These are phyloP conservation scores for Aspergillus diversus DNA, from an alignment of 495 filamentous ascomycete genomes.

Conservation along the genomic window DNA sequence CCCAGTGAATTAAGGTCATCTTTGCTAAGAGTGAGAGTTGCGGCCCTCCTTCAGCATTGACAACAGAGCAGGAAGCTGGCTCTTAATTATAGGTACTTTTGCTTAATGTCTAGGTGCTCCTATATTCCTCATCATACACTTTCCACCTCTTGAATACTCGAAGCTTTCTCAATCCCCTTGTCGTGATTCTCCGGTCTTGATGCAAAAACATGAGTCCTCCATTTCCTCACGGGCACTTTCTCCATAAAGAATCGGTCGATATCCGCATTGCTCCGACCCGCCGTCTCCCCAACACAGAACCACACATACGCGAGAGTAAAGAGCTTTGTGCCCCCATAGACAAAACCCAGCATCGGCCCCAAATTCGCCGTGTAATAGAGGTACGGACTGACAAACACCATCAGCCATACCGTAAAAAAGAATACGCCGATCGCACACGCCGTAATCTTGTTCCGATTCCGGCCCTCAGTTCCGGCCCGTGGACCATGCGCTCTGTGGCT, in stretches of 20 bases:
- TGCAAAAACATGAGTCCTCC: constrained; percentile 27
- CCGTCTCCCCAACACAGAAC: constrained; percentile 47
- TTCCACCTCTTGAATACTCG: no score
- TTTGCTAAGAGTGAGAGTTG: no score
- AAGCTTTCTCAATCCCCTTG: constrained; percentile 29
- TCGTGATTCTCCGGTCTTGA: constrained; percentile 4
- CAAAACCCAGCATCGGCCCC: constrained; percentile 43
- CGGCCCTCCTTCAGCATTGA: no score
- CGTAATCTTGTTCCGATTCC: constrained; percentile 43
- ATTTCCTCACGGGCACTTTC: constrained; percentile 29
- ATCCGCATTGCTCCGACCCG: constrained; percentile 34
- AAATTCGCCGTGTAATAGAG: constrained; percentile 39
- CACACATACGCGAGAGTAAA: constrained; percentile 38
- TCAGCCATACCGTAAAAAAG: constrained; percentile 40
- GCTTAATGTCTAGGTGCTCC: no score
- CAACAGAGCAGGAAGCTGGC: no score
- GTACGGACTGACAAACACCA: constrained; percentile 41
- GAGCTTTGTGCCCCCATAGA: constrained; percentile 37
- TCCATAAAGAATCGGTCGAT: constrained; percentile 38
- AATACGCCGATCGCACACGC: constrained; percentile 35
- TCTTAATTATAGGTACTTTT: no score
- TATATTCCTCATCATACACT: no score
- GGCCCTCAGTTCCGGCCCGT: no score
- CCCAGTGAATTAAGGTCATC: no score
- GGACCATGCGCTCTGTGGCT: no score